These are phyloP conservation scores for Tetracentron sinense DNA, from an alignment of 164 flowering plant species.

Conservation along the genomic window DNA sequence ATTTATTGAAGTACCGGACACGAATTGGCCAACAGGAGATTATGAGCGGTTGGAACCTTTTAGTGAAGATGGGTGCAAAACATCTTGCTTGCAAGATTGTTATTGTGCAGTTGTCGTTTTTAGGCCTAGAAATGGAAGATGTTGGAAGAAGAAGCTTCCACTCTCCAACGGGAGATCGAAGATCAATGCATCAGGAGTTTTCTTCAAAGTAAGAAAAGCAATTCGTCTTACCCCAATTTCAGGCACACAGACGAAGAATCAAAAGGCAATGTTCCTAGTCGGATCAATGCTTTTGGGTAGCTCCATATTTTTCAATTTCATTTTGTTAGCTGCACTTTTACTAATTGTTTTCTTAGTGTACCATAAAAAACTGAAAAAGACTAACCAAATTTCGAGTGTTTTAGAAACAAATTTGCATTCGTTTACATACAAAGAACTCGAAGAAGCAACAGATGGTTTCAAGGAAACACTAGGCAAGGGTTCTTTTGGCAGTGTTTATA, in stretches of 20 bases:
- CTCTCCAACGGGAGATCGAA: constrained; percentile 26
- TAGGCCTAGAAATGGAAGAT: neutral
- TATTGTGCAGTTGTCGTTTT: constrained; percentile 30
- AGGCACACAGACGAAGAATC: neutral
- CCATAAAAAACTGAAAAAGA: neutral
- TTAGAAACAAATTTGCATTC: neutral
- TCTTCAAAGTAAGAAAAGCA: constrained; percentile 25
- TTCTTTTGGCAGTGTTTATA: constrained; percentile 26
- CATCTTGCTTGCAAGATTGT: constrained; percentile 37
- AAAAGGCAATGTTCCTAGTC: neutral
- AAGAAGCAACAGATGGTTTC: constrained; percentile 21
- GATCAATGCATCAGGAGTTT: neutral
- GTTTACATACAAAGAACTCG: constrained; percentile 22
- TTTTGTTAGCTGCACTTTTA: constrained; percentile 4
- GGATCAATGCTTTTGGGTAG: constrained; percentile 14
- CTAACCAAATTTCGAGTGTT: neutral
- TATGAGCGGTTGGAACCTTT: constrained; percentile 15
- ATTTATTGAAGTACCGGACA: constrained; percentile 9
- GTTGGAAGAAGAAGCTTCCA: constrained; percentile 48
- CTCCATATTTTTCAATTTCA: constrained; percentile 16
- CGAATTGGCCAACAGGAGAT: constrained; percentile 33
- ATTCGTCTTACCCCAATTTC: neutral
- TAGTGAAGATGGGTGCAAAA: constrained; percentile 24
- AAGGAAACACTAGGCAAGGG: constrained; percentile 27
- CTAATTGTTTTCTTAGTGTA: neutral